These are phyloP conservation scores for Melastoma candidum DNA, from an alignment of 441 rosid species.

Conservation along the genomic window DNA sequence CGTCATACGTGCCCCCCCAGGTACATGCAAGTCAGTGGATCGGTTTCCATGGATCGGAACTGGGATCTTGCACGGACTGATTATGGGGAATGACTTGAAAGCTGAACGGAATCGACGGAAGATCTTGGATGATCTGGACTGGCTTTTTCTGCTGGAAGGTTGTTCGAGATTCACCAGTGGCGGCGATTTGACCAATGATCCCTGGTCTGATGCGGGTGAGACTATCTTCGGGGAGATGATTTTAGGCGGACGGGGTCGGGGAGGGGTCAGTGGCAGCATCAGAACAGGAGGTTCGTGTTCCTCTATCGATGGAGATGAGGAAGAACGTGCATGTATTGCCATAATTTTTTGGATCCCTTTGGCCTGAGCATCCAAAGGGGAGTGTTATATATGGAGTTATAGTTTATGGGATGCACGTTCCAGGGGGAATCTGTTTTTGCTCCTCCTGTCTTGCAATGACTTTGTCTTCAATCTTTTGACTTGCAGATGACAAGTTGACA, in stretches of 20 bases:
- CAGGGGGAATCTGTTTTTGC: conserved; percentile 4
- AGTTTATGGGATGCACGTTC: conserved; percentile 23
- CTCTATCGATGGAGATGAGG: conserved; percentile 1
- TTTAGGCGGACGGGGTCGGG: conserved; percentile 3
- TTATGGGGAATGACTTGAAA: conserved; percentile 71
- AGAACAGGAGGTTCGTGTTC: not conserved
- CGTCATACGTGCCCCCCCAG: conserved; percentile 67
- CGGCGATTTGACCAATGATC: conserved; percentile 8
- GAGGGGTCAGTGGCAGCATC: conserved; percentile 1
- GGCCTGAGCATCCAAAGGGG: not conserved
- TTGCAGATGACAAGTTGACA: too few species aligned
- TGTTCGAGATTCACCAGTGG: conserved; percentile 23
- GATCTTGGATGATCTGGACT: conserved; percentile 31
- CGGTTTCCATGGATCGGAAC: conserved; percentile 30
- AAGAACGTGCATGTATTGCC: conserved; percentile 1
- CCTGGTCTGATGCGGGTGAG: not conserved
- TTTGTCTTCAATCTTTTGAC: not conserved
- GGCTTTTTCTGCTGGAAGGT: conserved; percentile 20
- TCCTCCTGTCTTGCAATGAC: not conserved
- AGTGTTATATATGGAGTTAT: not conserved
- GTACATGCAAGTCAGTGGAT: conserved; percentile 41
- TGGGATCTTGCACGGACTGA: conserved; percentile 61
- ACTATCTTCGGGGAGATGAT: conserved; percentile 3
- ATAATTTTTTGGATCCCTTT: conserved; percentile 2
- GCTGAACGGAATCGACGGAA: conserved; percentile 47